Conservation (phyloP, 2,329 filamentous ascomycete genomes). For the Fusarium dimerum region DNA sequence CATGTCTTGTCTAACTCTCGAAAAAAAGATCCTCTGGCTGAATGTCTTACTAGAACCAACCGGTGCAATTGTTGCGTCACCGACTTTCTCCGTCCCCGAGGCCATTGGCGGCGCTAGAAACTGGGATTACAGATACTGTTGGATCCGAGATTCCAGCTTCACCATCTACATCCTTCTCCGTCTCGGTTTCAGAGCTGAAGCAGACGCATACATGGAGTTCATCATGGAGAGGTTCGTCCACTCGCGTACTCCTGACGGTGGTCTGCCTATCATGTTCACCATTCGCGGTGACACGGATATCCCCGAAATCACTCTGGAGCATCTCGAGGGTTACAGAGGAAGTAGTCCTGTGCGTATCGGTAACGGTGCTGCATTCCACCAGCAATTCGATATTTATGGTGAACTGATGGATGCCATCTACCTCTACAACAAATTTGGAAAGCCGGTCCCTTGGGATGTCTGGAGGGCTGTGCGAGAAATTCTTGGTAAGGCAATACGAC, state of each 20-base stretch:
- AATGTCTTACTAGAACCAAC: constrained; percentile 59
- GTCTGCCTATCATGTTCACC: constrained; percentile 79
- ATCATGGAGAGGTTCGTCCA: constrained; percentile 70
- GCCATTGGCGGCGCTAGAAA: constrained; percentile 68
- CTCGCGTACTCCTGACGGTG: constrained; percentile 59
- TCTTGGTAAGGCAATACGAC: constrained; percentile 42
- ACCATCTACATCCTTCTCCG: constrained; percentile 77
- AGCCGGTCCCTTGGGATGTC: constrained; percentile 74
- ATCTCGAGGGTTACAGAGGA: constrained; percentile 71
- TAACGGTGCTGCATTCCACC: constrained; percentile 74
- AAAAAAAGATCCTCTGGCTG: not conserved
- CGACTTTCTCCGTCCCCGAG: constrained; percentile 77
- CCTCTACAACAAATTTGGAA: constrained; percentile 77
- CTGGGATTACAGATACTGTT: constrained; percentile 76
- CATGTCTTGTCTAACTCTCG: not conserved
- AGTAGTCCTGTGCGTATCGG: constrained; percentile 75
- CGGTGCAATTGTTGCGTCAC: constrained; percentile 74
- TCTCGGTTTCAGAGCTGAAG: constrained; percentile 74
- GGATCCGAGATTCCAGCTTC: constrained; percentile 77
- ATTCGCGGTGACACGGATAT: constrained; percentile 75
- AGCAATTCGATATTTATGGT: constrained; percentile 79
- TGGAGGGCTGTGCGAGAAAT: constrained; percentile 72
- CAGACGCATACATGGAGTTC: constrained; percentile 77
- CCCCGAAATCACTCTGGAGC: constrained; percentile 66
- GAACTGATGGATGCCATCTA: constrained; percentile 79